Base-by-base conservation (phyloP, 768 basidiomycete genomes). In the Mycena metata region DNA sequence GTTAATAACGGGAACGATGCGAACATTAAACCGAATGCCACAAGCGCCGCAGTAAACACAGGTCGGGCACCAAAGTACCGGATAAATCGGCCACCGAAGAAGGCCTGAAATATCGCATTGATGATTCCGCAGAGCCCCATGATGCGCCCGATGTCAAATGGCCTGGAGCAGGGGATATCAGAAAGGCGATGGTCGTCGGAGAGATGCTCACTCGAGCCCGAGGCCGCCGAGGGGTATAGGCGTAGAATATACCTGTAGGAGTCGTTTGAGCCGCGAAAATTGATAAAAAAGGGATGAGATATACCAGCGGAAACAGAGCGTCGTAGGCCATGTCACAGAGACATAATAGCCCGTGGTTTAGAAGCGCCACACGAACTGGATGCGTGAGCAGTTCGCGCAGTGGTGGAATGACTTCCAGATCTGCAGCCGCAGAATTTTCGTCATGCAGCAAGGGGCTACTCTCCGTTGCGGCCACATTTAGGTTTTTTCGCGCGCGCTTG, bases 101-200 rank as follows among this genome's bases (percentile, higher is more conserved):
- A 77, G n/a, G 87, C 71, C 73, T 91, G 90, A 69, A 89, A 76
- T 39, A 85, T 15, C 5, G 89, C 86, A 64, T 88, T 91, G 57
- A 83, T 65, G 30, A 89, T 70, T 0, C 89, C 90, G 61, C 79
- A 83, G 16, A 73, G 56, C 6, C 82, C 82, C 47, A 87, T 79
- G 52, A 88, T 83, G 35, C 79, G 77, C 15, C 88, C 88, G 49
- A 88, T 86, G 30, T 45, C 19, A 0, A 41, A 42, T 2, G 67
- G 67, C 19, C 35, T 57, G 35, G 17, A 24, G 49, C 5, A 16
- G 2, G 15, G 15, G 39, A 39, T 9, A 15, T 39, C 2, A 39
- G 39, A 15, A 39, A 15, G 15, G 39, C 39, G 9, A 39, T 39
- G 3, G 39, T 39, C 2, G 15, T 39, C 5, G 13, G 36, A 16